Conservation (phyloP, 805 yeast genomes). For the Komagataella pastoris region DNA sequence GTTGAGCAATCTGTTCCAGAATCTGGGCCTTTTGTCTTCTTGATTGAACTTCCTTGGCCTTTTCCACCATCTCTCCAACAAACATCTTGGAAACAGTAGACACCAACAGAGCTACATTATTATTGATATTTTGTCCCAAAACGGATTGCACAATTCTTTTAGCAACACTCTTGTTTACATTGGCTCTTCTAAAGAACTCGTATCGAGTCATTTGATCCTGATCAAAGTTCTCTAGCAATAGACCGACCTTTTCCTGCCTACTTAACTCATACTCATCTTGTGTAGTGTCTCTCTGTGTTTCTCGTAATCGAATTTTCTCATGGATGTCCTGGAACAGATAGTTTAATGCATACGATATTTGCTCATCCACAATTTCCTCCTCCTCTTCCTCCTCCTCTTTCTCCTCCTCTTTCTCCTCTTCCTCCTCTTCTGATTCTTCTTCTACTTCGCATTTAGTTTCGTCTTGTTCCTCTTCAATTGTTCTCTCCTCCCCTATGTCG, state of each 20-base stretch:
- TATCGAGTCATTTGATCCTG: slow-evolving; percentile 79
- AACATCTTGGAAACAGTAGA: slow-evolving; percentile 83
- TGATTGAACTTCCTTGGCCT: slow-evolving; percentile 61
- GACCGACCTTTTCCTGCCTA: slow-evolving; percentile 43
- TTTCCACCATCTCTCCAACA: slow-evolving; percentile 80
- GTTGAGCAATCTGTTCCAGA: slow-evolving; percentile 13
- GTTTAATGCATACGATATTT: neutral
- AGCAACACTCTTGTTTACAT: slow-evolving; percentile 59
- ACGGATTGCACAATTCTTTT: slow-evolving; percentile 71
- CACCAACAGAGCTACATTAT: slow-evolving; percentile 64
- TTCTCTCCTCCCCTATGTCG: neutral
- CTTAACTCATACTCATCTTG: slow-evolving; percentile 13
- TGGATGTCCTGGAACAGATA: neutral
- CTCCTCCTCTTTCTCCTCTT: neutral
- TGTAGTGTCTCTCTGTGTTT: neutral
- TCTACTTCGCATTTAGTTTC: neutral
- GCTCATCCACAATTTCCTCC: neutral
- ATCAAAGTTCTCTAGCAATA: slow-evolving; percentile 61
- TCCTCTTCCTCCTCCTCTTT: neutral
- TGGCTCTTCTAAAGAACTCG: slow-evolving; percentile 75
- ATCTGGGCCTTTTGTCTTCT: slow-evolving; percentile 31
- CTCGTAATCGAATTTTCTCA: neutral
- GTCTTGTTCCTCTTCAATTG: neutral
- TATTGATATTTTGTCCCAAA: slow-evolving; percentile 68
- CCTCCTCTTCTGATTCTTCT: neutral